These are phyloP conservation scores for Beauveria australis DNA, from an alignment of 2,329 filamentous ascomycete species.

Conservation along the genomic window DNA sequence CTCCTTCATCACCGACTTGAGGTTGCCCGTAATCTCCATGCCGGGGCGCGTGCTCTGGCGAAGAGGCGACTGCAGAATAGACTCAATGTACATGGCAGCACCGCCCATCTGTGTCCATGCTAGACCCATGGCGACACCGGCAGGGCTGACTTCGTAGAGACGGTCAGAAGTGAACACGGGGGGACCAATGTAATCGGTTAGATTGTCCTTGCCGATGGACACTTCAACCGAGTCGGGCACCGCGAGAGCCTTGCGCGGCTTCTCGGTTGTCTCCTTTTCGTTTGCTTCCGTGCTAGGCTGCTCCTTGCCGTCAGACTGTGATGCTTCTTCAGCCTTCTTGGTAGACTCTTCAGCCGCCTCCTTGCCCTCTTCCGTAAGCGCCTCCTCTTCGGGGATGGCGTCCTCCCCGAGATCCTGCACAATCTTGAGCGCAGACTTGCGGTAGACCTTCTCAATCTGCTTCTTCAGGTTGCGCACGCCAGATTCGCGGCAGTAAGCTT, in stretches of 20 bases:
- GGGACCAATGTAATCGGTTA: constrained; percentile 95
- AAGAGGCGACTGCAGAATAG: constrained; percentile 80
- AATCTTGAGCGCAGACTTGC: constrained; percentile 94
- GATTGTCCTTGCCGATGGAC: constrained; percentile 75
- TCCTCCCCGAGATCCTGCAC: constrained; percentile 89
- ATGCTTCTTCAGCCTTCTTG: constrained; percentile 58
- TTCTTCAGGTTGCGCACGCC: constrained; percentile 98
- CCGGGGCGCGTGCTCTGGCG: constrained; percentile 65
- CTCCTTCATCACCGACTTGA: constrained; percentile 97
- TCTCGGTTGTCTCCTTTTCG: constrained; percentile 44
- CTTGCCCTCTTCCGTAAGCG: constrained; percentile 79
- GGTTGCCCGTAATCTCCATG: constrained; percentile 86
- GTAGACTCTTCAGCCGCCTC: constrained; percentile 61
- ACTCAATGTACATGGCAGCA: constrained; percentile 93
- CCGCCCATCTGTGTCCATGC: constrained; percentile 98
- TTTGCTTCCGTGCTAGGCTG: constrained; percentile 23
- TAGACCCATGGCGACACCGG: constrained; percentile 94
- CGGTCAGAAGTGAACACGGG: constrained; percentile 93
- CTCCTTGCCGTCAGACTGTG: constrained; percentile 27
- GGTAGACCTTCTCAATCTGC: constrained; percentile 98
- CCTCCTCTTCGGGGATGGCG: constrained; percentile 69
- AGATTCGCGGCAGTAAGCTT: constrained; percentile 95
- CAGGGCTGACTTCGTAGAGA: constrained; percentile 85
- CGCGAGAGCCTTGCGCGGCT: constrained; percentile 66
- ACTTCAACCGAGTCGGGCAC: constrained; percentile 86